A percentile compares a stretch with the other conserved stretches of the same genome.
Conservation (phyloP, 1,284 basidiomycete genomes). For the Ceratobasidium sp. region DNA sequence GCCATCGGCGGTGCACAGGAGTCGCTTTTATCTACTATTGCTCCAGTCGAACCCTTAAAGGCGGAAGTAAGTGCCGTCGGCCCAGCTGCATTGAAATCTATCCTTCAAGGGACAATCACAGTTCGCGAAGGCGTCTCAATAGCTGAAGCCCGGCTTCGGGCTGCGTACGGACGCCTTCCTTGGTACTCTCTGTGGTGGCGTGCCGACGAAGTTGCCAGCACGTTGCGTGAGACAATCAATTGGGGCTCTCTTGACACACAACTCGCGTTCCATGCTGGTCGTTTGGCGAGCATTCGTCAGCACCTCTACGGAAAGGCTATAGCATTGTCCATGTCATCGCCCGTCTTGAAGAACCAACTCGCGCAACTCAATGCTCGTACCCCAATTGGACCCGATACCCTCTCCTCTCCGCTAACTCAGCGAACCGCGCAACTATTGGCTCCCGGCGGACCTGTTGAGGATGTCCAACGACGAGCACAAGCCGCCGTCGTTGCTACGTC, state of each 20-base stretch:
- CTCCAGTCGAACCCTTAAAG: slow-evolving; percentile 19
- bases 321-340: slow-evolving; percentile 6
- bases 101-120: slow-evolving; percentile 15
- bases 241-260: slow-evolving; percentile 31
- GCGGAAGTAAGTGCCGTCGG: slow-evolving; percentile 13
- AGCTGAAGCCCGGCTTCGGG: slow-evolving; percentile 9
- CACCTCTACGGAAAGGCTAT: slow-evolving; percentile 15
- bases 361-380: slow-evolving; percentile 34
- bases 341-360: slow-evolving; percentile 15
- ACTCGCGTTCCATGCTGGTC: slow-evolving; percentile 28
- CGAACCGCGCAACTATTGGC: slow-evolving; percentile 25
- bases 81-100: not conserved
- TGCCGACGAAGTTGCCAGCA: slow-evolving; percentile 31
- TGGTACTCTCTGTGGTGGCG: slow-evolving; percentile 38
- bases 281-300: slow-evolving; percentile 21
- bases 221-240: slow-evolving; percentile 14
- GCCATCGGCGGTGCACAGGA: slow-evolving; percentile 15
- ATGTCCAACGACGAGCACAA: slow-evolving; percentile 25
- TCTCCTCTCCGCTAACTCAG: slow-evolving; percentile 17
- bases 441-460: slow-evolving; percentile 31
- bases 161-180: slow-evolving; percentile 24
- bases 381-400: slow-evolving; percentile 8
- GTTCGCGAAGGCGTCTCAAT: slow-evolving; percentile 23
- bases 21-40: not conserved
- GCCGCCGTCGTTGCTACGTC: slow-evolving; percentile 1